phyloP scores from a whole-genome alignment of 1,284 basidiomycete species.

The Melampsora occidentalis region DNA sequence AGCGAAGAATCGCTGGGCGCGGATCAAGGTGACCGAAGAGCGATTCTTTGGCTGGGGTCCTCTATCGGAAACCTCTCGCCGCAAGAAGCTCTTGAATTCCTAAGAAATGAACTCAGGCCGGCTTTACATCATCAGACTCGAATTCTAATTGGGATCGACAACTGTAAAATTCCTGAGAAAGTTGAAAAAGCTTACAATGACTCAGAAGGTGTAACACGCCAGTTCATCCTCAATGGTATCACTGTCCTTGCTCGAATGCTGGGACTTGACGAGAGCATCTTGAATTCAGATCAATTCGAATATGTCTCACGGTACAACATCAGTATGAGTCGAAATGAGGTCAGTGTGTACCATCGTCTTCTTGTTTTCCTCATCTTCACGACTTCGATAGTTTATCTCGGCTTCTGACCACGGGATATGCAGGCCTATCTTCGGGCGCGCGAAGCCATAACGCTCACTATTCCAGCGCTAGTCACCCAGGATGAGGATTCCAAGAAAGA shows the following conservation, averaged over 20 bases:
- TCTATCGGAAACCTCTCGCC: conserved; percentile 90
- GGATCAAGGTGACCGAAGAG: conserved; percentile 53
- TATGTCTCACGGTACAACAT: conserved; percentile 78
- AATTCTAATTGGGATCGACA: conserved; percentile 75
- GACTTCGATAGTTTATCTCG: not conserved
- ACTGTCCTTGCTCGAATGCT: conserved; percentile 57
- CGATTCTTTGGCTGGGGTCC: conserved; percentile 89
- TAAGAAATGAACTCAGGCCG: conserved; percentile 65
- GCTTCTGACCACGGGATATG: conserved; percentile 7
- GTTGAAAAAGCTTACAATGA: conserved; percentile 66
- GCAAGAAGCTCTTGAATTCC: conserved; percentile 69
- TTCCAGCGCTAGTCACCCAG: conserved; percentile 11
- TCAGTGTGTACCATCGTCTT: conserved; percentile 56
- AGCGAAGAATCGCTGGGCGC: not conserved
- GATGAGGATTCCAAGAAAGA: conserved; percentile 33
- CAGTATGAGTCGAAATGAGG: conserved; percentile 57
- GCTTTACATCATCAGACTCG: conserved; percentile 62
- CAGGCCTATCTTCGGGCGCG: conserved; percentile 39
- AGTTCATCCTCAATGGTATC: conserved; percentile 89
- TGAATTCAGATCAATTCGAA: conserved; percentile 71
- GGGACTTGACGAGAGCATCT: conserved; percentile 55
- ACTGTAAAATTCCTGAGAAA: conserved; percentile 65
- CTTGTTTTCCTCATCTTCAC: conserved; percentile 27
- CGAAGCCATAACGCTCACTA: conserved; percentile 23
- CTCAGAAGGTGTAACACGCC: conserved; percentile 65